A percentile compares a stretch with the other conserved stretches of the same genome.
These are phyloP conservation scores for Lecanosticta acicola DNA, from an alignment of 2,329 filamentous ascomycete genomes.

Conservation along the genomic window DNA sequence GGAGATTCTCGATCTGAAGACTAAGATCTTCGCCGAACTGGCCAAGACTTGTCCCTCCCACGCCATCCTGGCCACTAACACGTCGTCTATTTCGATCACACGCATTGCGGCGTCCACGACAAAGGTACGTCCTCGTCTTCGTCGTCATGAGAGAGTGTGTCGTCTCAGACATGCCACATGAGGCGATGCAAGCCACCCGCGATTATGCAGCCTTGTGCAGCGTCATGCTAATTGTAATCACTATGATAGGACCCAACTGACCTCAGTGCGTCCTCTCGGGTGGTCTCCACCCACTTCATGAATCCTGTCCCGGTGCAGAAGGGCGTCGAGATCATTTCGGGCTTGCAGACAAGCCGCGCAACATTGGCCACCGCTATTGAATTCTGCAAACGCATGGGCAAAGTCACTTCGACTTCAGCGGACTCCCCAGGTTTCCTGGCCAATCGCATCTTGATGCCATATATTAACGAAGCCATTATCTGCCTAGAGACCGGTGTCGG, in stretches of 20 bases:
- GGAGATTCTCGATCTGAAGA: slow-evolving; percentile 73
- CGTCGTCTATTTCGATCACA: slow-evolving; percentile 96
- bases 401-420: slow-evolving; percentile 78
- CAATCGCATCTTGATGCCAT: slow-evolving; percentile 96
- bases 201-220: neutral
- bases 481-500: slow-evolving; percentile 93
- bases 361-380: slow-evolving; percentile 77
- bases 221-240: slow-evolving; percentile 15
- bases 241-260: slow-evolving; percentile 62
- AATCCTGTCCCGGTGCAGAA: slow-evolving; percentile 97
- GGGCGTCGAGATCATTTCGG: slow-evolving; percentile 94
- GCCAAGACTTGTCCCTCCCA: slow-evolving; percentile 77
- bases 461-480: slow-evolving; percentile 97
- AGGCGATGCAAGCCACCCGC: slow-evolving; percentile 1
- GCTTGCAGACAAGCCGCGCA: slow-evolving; percentile 77
- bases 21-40: slow-evolving; percentile 76
- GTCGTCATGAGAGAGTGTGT: neutral
- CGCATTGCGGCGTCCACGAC: slow-evolving; percentile 81
- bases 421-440: slow-evolving; percentile 93
- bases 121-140: slow-evolving; percentile 35
- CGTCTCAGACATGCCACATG: slow-evolving; percentile 1
- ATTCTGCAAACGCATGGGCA: slow-evolving; percentile 89
- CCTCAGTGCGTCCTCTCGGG: slow-evolving; percentile 73
- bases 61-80: slow-evolving; percentile 92
- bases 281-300: slow-evolving; percentile 98